Evolutionary conservation across 2,329 filamentous ascomycete genomes (phyloP).

Genomic region (Xylaria polymorpha): DNA sequence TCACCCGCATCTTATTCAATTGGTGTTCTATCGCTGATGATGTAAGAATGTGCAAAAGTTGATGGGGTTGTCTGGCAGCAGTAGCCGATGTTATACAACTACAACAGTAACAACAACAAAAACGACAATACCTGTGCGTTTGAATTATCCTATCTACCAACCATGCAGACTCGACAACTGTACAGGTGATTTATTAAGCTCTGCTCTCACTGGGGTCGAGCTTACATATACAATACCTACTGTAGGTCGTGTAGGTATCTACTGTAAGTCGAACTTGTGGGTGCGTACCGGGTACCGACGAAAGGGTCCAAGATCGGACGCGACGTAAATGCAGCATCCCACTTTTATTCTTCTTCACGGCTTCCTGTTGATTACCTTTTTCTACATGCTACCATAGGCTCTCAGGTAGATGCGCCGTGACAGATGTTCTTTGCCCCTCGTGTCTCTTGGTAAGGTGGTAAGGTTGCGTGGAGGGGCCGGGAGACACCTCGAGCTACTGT

Average conservation of each 20-base stretch:
- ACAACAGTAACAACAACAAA: conserved; percentile 1
- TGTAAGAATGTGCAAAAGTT: background rate
- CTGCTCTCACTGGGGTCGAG: conserved; percentile 18
- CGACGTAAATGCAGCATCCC: conserved; percentile 32
- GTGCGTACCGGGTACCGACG: conserved; percentile 31
- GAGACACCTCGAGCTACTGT: background rate
- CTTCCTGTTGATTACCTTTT: conserved; percentile 33
- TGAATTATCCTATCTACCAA: background rate
- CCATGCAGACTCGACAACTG: background rate
- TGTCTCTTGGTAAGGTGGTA: background rate
- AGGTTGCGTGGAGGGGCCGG: conserved; percentile 4
- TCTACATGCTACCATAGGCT: conserved; percentile 7
- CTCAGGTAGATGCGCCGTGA: background rate
- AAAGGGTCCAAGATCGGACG: conserved; percentile 36
- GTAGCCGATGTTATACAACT: conserved; percentile 10
- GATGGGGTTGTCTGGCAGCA: background rate
- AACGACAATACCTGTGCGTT: background rate
- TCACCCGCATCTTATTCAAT: conserved; percentile 1
- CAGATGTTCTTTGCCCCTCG: conserved; percentile 26
- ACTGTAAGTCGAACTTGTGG: conserved; percentile 1
- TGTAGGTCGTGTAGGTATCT: background rate
- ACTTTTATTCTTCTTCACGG: conserved; percentile 32
- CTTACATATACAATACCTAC: conserved; percentile 7
- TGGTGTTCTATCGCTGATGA: conserved; percentile 4
- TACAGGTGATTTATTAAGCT: conserved; percentile 15